A percentile compares a stretch with the other conserved stretches of the same genome.
phyloP scores from a whole-genome alignment of 2,329 filamentous ascomycete species.

The Ascochyta rabiei region DNA sequence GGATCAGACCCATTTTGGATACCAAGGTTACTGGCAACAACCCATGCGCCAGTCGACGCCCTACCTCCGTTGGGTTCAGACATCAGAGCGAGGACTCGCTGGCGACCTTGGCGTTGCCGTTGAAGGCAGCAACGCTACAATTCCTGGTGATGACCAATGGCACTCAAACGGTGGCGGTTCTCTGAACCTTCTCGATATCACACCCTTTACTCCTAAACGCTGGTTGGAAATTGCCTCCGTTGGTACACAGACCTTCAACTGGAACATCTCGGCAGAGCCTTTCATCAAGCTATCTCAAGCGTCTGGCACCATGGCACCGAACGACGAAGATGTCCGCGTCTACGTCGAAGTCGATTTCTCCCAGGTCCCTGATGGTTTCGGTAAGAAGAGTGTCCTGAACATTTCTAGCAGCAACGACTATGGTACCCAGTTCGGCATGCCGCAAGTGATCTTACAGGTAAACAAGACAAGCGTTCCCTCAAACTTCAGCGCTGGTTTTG shows the following conservation, averaged over 20 bases:
- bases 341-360: constrained; percentile 48
- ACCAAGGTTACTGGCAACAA: constrained; percentile 63
- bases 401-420: constrained; percentile 45
- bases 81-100: constrained; percentile 62
- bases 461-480: constrained; percentile 45
- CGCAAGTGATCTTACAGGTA: constrained; percentile 40
- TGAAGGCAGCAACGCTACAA: constrained; percentile 69
- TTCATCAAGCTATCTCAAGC: constrained; percentile 45
- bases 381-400: constrained; percentile 41
- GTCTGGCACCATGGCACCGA: constrained; percentile 39
- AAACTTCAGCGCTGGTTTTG: constrained; percentile 42
- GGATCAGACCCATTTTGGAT: constrained; percentile 50
- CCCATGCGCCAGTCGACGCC: constrained; percentile 73
- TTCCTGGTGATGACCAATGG: constrained; percentile 70
- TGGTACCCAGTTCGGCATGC: constrained; percentile 44
- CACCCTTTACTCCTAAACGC: constrained; percentile 43
- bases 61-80: constrained; percentile 65
- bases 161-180: constrained; percentile 56
- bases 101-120: constrained; percentile 69
- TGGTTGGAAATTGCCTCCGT: constrained; percentile 48
- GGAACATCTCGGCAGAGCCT: constrained; percentile 47
- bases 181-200: constrained; percentile 39
- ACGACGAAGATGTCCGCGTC: constrained; percentile 41
- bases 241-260: constrained; percentile 40
- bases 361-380: constrained; percentile 31